Percentiles rank a stretch among this genome's conserved stretches.
Evolutionary conservation across 768 basidiomycete species (phyloP).

Genomic region (Exidia glandulosa): DNA sequence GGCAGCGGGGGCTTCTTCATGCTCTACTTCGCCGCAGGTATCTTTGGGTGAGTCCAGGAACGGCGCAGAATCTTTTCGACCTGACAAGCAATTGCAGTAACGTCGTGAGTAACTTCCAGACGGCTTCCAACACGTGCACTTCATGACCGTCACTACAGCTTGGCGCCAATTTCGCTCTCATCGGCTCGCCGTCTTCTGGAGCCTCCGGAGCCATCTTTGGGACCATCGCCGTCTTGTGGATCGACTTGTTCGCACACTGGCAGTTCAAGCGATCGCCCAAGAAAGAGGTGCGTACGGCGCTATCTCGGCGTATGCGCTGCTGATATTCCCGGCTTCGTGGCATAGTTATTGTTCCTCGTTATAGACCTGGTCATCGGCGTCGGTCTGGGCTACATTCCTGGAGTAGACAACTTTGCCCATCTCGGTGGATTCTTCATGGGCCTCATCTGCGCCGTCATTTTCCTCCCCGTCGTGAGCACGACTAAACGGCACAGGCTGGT

Average conservation of each 20-base stretch:
- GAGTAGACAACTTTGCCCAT: conserved; percentile 90
- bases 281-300: conserved; percentile 43
- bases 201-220: conserved; percentile 92
- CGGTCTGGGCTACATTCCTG: conserved; percentile 61
- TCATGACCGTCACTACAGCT: neutral
- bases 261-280: conserved; percentile 73
- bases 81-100: too few species aligned
- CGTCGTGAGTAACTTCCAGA: too few species aligned
- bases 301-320: neutral
- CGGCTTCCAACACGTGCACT: too few species aligned
- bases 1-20: conserved; percentile 77
- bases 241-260: conserved; percentile 91
- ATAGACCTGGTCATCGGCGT: conserved; percentile 82
- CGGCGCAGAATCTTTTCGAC: too few species aligned
- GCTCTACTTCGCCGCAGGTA: conserved; percentile 82
- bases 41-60: conserved; percentile 82
- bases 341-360: conserved; percentile 75
- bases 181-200: conserved; percentile 81
- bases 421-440: conserved; percentile 82
- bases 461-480: conserved; percentile 83
- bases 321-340: neutral
- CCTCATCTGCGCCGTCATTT: conserved; percentile 66
- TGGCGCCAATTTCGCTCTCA: conserved; percentile 25
- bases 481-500: conserved; percentile 62
- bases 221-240: conserved; percentile 74